phyloP scores from a whole-genome alignment of 192 early-diverging fungal species.

The Endogone sp. region DNA sequence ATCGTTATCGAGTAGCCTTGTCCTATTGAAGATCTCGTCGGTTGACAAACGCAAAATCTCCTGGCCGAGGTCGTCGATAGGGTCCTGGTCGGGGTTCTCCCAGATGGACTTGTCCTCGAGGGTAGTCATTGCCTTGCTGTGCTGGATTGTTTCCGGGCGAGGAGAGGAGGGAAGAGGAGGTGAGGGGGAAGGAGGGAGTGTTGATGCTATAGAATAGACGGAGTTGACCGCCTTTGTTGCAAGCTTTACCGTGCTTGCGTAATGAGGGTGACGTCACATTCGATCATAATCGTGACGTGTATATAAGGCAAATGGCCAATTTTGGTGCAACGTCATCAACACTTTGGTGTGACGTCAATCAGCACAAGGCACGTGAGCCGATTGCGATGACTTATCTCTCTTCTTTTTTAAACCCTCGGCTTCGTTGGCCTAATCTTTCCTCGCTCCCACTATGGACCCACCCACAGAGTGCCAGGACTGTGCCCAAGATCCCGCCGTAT shows the following conservation, averaged over 20 bases:
- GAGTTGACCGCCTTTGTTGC: too few species aligned
- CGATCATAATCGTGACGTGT: too few species aligned
- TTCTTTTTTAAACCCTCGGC: too few species aligned
- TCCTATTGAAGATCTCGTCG: constrained; percentile 90
- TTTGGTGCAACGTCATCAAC: too few species aligned
- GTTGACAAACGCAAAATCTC: constrained; percentile 87
- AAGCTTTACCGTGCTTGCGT: too few species aligned
- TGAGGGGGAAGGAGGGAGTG: too few species aligned
- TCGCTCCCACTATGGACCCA: neutral
- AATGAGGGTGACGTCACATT: neutral
- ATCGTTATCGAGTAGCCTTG: constrained; percentile 93
- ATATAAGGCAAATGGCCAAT: too few species aligned
- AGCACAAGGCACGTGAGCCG: too few species aligned
- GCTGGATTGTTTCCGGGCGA: too few species aligned
- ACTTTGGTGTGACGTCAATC: too few species aligned
- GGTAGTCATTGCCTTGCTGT: constrained; percentile 76
- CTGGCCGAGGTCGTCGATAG: constrained; percentile 70
- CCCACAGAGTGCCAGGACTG: neutral
- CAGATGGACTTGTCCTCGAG: constrained; percentile 68
- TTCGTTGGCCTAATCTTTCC: neutral
- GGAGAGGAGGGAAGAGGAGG: neutral
- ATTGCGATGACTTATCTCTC: too few species aligned
- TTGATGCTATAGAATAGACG: too few species aligned
- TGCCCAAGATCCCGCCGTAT: neutral
- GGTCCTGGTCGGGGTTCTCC: constrained; percentile 44